These are phyloP conservation scores for Populus hybrid DNA, from an alignment of 441 rosid genomes.

Conservation along the genomic window DNA sequence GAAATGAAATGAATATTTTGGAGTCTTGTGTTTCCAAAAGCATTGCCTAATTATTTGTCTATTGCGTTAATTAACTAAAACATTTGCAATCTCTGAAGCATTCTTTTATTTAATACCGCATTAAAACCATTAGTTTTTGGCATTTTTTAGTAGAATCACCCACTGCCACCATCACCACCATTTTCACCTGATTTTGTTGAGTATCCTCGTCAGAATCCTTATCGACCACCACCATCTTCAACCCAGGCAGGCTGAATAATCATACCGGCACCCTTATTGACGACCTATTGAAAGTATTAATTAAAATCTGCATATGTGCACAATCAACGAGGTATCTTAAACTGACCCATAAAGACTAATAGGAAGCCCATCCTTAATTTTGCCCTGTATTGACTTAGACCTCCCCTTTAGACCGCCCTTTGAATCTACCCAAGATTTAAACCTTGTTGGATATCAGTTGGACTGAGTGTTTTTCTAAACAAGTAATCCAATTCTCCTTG, in stretches of 20 bases:
- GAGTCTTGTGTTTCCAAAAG: not conserved
- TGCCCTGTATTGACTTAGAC: not conserved
- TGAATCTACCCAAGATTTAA: not conserved
- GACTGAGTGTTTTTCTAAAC: not conserved
- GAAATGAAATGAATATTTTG: not conserved
- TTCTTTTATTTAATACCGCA: not conserved
- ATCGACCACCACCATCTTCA: not conserved
- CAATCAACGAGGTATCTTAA: not conserved
- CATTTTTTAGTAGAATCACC: not conserved
- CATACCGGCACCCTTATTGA: not conserved
- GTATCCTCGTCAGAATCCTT: not conserved
- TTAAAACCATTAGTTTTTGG: not conserved
- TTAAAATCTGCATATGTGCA: not conserved
- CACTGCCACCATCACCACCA: not conserved
- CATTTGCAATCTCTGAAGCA: not conserved
- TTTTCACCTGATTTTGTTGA: not conserved
- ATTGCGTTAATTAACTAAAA: not conserved
- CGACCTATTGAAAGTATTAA: not conserved
- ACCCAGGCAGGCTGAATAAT: no score
- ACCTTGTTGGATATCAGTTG: not conserved
- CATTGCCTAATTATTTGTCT: not conserved
- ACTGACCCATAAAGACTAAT: not conserved
- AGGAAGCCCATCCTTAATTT: not conserved
- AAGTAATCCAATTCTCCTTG: not conserved
- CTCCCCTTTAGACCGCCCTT: not conserved